These are phyloP conservation scores for Sungouiella blattae DNA, from an alignment of 805 yeast species.

Conservation along the genomic window DNA sequence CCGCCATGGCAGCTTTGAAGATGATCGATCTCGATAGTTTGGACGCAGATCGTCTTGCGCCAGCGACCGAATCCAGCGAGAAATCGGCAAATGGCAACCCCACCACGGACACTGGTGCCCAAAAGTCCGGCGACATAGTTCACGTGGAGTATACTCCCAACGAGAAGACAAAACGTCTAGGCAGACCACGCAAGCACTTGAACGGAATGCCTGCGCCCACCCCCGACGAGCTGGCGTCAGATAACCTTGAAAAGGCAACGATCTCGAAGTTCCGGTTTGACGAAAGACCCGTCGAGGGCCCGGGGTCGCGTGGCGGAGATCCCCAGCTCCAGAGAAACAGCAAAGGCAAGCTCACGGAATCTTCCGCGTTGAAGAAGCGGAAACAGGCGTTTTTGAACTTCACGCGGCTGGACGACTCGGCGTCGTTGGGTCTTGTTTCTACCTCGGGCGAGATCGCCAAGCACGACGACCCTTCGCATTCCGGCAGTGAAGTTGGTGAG, in stretches of 20 bases:
- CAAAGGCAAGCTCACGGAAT: constrained; percentile 27
- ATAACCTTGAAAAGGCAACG: constrained; percentile 28
- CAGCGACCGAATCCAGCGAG: not conserved
- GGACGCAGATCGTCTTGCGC: no score
- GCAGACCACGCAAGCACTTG: constrained; percentile 32
- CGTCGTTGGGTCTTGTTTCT: not conserved
- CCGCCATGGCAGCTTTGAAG: constrained; percentile 20
- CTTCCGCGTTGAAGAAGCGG: constrained; percentile 18
- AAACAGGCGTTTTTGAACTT: constrained; percentile 16
- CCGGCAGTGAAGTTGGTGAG: not conserved
- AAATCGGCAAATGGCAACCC: not conserved
- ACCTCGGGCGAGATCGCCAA: not conserved
- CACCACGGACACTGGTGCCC: not conserved
- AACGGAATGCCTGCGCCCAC: constrained; percentile 17
- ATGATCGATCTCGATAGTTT: constrained; percentile 15
- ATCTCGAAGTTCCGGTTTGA: constrained; percentile 34
- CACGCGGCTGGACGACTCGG: constrained; percentile 1
- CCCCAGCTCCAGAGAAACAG: constrained; percentile 13
- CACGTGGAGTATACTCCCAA: constrained; percentile 30
- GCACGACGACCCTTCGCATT: no score
- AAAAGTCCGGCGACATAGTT: not conserved
- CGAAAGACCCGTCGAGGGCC: constrained; percentile 32
- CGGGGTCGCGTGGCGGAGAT: constrained; percentile 39
- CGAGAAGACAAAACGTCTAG: constrained; percentile 30
- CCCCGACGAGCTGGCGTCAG: constrained; percentile 15